These are phyloP conservation scores for Conringia planisiliqua DNA, from an alignment of 345 rosid genomes.

Conservation along the genomic window DNA sequence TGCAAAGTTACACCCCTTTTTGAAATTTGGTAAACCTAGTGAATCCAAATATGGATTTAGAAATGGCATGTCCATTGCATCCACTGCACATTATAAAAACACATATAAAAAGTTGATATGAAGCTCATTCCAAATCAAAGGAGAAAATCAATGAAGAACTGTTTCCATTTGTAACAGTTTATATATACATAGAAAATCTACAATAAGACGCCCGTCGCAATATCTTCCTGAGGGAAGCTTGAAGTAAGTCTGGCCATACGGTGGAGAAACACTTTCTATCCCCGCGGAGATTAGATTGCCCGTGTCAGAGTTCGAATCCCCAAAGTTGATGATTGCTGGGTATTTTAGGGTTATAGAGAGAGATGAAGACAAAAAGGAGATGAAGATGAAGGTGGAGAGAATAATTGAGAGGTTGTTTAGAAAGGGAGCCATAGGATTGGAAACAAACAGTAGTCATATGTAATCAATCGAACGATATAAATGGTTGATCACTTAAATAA, in stretches of 20 bases:
- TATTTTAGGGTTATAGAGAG: slow-evolving; percentile 48
- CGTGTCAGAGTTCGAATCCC: slow-evolving; percentile 90
- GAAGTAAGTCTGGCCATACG: slow-evolving; percentile 70
- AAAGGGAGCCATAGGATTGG: slow-evolving; percentile 22
- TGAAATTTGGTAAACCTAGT: slow-evolving; percentile 73
- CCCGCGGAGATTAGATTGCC: slow-evolving; percentile 77
- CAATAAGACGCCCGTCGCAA: slow-evolving; percentile 75
- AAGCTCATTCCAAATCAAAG: background rate
- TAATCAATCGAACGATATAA: background rate
- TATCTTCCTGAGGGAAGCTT: slow-evolving; percentile 67
- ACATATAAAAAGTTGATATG: background rate
- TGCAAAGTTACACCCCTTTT: slow-evolving; percentile 85
- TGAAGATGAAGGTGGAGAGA: slow-evolving; percentile 31
- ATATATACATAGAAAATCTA: slow-evolving; percentile 71
- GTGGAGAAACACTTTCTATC: slow-evolving; percentile 54
- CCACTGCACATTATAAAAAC: slow-evolving; percentile 51
- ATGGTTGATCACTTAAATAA: background rate
- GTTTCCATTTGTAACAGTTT: background rate
- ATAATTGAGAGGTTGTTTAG: background rate
- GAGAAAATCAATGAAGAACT: background rate
- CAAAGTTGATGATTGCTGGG: slow-evolving; percentile 82
- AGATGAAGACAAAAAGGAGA: slow-evolving; percentile 32
- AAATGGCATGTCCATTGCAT: slow-evolving; percentile 88
- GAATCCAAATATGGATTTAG: slow-evolving; percentile 87
- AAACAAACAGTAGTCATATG: background rate